These are phyloP conservation scores for Xylaria sp. DNA, from an alignment of 2,329 filamentous ascomycete genomes.

Conservation along the genomic window DNA sequence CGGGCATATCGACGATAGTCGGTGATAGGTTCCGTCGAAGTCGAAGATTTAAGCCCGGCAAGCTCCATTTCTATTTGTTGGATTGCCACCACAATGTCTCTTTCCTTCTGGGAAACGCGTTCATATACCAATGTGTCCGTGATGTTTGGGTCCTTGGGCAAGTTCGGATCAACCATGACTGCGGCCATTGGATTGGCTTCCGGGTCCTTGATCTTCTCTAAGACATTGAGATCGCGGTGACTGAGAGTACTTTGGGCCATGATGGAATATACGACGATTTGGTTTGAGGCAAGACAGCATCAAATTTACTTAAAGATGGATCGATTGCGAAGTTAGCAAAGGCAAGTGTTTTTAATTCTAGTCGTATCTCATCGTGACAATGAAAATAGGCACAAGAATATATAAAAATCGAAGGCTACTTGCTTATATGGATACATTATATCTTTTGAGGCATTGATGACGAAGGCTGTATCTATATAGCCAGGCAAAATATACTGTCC, in stretches of 20 bases:
- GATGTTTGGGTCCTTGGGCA: slow-evolving; percentile 69
- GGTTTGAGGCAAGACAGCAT: slow-evolving; percentile 2
- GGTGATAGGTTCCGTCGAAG: slow-evolving; percentile 54
- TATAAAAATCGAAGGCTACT: slow-evolving; percentile 13
- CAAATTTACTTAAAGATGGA: background rate
- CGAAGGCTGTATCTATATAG: background rate
- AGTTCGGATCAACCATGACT: slow-evolving; percentile 64
- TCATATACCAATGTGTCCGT: slow-evolving; percentile 63
- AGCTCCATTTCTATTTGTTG: slow-evolving; percentile 67
- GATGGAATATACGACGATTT: slow-evolving; percentile 10
- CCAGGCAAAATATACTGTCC: background rate
- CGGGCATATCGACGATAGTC: slow-evolving; percentile 62
- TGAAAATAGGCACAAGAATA: slow-evolving; percentile 4
- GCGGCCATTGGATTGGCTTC: slow-evolving; percentile 68
- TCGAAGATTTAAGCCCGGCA: slow-evolving; percentile 54
- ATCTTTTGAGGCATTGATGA: background rate
- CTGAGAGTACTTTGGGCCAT: slow-evolving; percentile 66
- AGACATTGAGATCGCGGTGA: slow-evolving; percentile 68
- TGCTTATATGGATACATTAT: slow-evolving; percentile 10
- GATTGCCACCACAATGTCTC: slow-evolving; percentile 64
- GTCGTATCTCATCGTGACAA: background rate
- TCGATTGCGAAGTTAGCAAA: slow-evolving; percentile 4
- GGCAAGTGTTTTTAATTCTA: slow-evolving; percentile 1
- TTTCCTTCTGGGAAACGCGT: slow-evolving; percentile 62
- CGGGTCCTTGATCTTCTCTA: slow-evolving; percentile 75